Percentiles rank a stretch among this genome's conserved stretches.
Conservation (phyloP, 192 early-diverging fungal genomes). For the Backusella liffmaniae region DNA sequence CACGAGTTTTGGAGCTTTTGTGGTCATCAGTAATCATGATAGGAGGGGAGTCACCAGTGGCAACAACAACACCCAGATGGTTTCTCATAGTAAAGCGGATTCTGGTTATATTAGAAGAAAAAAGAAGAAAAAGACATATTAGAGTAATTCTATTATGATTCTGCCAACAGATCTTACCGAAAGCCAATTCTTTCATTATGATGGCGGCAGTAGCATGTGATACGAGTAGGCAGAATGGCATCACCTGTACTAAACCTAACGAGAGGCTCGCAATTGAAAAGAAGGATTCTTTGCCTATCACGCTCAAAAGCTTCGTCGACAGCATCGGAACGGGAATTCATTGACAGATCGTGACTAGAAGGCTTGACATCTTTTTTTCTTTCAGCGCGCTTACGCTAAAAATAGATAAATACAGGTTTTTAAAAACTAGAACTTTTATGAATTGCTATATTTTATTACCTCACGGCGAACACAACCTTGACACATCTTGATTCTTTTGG, state of each 20-base stretch:
- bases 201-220: conserved; percentile 97
- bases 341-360: conserved; percentile 11
- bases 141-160: background rate
- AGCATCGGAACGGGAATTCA: background rate
- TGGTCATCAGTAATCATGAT: conserved; percentile 99
- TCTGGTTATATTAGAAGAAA: conserved; percentile 21
- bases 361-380: conserved; percentile 58
- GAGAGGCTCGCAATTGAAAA: conserved; percentile 86
- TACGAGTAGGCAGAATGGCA: conserved; percentile 83
- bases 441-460: conserved; percentile 21
- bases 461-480: conserved; percentile 82
- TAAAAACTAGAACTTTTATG: background rate
- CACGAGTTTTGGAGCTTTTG: conserved; percentile 71
- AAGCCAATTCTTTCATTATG: conserved; percentile 94
- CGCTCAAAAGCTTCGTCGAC: conserved; percentile 57
- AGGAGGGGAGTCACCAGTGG: conserved; percentile 86
- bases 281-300: conserved; percentile 71
- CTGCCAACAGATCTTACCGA: conserved; percentile 40
- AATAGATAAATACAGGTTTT: background rate
- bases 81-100: conserved; percentile 81
- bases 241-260: conserved; percentile 90
- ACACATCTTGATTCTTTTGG: conserved; percentile 77
- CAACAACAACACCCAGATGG: conserved; percentile 59
- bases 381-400: conserved; percentile 61
- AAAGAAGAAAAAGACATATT: too few relatives aligned